phyloP scores from a whole-genome alignment of 441 rosid genomes.

The Gossypium davidsonii region DNA sequence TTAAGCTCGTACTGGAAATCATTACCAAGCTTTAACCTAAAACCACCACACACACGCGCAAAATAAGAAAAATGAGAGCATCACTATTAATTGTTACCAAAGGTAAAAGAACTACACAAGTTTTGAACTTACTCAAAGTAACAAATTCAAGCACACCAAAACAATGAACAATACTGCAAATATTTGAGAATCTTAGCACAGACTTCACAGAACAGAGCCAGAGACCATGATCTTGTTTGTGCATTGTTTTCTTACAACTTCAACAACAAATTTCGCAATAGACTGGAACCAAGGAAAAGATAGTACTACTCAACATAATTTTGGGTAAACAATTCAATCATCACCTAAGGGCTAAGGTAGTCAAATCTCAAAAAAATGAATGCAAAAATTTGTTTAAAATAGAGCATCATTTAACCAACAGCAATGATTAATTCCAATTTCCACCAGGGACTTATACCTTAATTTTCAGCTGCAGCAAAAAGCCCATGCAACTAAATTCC shows the following conservation, averaged over 20 bases:
- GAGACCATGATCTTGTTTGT: no score
- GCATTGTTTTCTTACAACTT: neutral
- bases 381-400: neutral
- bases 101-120: neutral
- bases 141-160: neutral
- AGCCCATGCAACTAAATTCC: neutral
- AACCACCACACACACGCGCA: neutral
- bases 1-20: slow-evolving; percentile 48
- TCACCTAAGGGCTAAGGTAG: neutral
- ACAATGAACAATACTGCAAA: neutral
- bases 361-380: neutral
- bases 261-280: neutral
- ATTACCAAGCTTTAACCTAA: slow-evolving; percentile 57
- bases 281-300: neutral
- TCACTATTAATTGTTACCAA: neutral
- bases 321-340: neutral
- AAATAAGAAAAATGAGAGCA: neutral
- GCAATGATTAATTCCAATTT: neutral
- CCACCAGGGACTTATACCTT: neutral
- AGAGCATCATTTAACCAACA: neutral
- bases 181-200: neutral
- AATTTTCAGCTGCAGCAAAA: neutral
- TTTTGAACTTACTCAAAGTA: neutral
- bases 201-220: neutral
- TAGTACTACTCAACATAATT: neutral